Evolutionary conservation across 2,329 filamentous ascomycete species (phyloP).

Genomic region (Colletotrichum euphorbiae): DNA sequence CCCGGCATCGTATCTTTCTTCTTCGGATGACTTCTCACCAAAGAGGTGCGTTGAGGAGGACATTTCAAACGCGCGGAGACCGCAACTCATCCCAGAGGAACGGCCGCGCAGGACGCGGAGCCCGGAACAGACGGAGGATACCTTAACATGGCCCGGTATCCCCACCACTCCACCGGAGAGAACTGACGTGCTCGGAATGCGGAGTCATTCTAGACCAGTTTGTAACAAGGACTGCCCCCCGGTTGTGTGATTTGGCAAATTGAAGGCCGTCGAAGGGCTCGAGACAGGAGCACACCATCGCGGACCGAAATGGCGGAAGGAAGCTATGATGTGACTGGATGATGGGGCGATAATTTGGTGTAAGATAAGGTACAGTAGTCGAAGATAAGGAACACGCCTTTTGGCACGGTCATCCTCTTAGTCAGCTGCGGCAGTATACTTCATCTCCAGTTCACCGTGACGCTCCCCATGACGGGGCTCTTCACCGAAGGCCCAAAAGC

Average conservation of each 20-base stretch:
- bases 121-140: conserved; percentile 29
- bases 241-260: conserved; percentile 1
- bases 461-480: not conserved
- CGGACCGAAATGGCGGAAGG: conserved; percentile 4
- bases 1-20: conserved; percentile 20
- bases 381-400: not conserved
- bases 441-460: not conserved
- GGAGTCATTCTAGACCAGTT: no score
- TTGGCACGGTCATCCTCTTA: not conserved
- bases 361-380: not conserved
- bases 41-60: not conserved
- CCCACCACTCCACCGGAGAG: conserved; percentile 24
- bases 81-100: not conserved
- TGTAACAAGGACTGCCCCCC: conserved; percentile 12
- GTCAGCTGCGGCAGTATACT: not conserved
- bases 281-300: conserved; percentile 29
- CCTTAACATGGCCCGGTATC: conserved; percentile 23
- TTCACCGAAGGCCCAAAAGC: not conserved
- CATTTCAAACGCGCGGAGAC: not conserved
- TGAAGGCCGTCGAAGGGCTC: no score
- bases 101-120: conserved; percentile 12
- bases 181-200: conserved; percentile 30
- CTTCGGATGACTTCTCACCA: not conserved
- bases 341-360: no score
- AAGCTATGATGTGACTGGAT: not conserved